A percentile compares a stretch with the other conserved stretches of the same genome.
Evolutionary conservation across 169 alveolate species (phyloP).

Genomic region (Cardiosporidium cionae): DNA sequence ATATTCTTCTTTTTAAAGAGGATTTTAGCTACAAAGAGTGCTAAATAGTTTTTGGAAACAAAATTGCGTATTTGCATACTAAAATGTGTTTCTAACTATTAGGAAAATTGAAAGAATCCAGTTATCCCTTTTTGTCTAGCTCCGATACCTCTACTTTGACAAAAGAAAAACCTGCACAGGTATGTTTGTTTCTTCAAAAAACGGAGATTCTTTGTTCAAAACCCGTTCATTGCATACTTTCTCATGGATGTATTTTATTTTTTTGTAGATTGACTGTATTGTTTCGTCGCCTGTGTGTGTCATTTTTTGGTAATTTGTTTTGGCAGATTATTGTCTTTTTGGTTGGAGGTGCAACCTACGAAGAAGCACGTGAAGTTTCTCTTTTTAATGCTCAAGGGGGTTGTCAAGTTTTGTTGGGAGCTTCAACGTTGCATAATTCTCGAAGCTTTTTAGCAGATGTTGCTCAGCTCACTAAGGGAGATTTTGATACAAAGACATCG

Average conservation of each 20-base stretch:
- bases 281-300: background rate
- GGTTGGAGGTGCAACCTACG: conserved; percentile 89
- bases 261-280: no score
- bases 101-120: conserved; percentile 45
- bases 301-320: background rate
- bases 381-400: conserved; percentile 39
- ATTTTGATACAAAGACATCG: no score
- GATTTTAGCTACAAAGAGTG: no score
- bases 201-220: background rate
- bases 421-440: conserved; percentile 40
- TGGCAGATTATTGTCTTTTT: conserved; percentile 60
- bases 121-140: conserved; percentile 39
- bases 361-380: conserved; percentile 82
- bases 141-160: conserved; percentile 25
- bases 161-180: conserved; percentile 49
- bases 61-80: no score
- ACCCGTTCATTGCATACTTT: no score
- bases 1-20: no score
- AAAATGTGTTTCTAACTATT: background rate
- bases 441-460: conserved; percentile 41
- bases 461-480: conserved; percentile 33
- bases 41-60: no score
- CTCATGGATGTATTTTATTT: no score
- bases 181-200: conserved; percentile 5
- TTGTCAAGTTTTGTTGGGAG: conserved; percentile 38